A percentile compares a stretch with the other conserved stretches of the same genome.
These are phyloP conservation scores for Gigaspora rosea DNA, from an alignment of 192 early-diverging fungal genomes.

Conservation along the genomic window DNA sequence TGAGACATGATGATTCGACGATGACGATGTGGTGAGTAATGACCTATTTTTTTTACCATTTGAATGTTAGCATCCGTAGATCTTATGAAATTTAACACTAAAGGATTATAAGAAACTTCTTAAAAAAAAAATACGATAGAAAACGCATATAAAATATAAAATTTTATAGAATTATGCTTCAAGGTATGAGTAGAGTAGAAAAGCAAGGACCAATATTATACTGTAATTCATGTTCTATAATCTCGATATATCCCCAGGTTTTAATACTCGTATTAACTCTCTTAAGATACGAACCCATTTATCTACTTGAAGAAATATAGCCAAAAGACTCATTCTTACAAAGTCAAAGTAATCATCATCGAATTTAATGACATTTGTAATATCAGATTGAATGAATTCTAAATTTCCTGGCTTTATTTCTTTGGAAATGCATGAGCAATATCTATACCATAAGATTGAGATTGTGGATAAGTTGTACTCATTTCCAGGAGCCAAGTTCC, in stretches of 20 bases:
- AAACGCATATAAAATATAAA: background rate
- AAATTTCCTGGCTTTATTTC: constrained; percentile 43
- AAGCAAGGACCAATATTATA: constrained; percentile 37
- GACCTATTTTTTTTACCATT: background rate
- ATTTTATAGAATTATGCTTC: background rate
- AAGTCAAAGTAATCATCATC: constrained; percentile 48
- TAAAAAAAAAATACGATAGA: background rate
- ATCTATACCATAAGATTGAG: constrained; percentile 39
- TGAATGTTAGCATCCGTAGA: background rate
- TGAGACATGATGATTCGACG: no score
- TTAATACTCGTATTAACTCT: constrained; percentile 49
- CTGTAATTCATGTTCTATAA: constrained; percentile 43
- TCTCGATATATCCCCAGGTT: constrained; percentile 57
- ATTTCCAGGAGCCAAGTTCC: constrained; percentile 46
- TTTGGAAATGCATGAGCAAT: constrained; percentile 39
- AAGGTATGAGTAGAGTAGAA: background rate
- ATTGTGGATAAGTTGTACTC: constrained; percentile 39
- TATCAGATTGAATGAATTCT: constrained; percentile 41
- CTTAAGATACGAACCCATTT: constrained; percentile 38
- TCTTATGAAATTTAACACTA: background rate
- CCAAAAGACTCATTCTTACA: constrained; percentile 36
- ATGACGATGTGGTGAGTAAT: background rate
- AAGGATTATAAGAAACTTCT: background rate
- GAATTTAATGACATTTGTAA: constrained; percentile 41
- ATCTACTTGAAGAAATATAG: constrained; percentile 32